Evolutionary conservation across 2,329 filamentous ascomycete species (phyloP).

Genomic region (Arthrobotrys iridis): DNA sequence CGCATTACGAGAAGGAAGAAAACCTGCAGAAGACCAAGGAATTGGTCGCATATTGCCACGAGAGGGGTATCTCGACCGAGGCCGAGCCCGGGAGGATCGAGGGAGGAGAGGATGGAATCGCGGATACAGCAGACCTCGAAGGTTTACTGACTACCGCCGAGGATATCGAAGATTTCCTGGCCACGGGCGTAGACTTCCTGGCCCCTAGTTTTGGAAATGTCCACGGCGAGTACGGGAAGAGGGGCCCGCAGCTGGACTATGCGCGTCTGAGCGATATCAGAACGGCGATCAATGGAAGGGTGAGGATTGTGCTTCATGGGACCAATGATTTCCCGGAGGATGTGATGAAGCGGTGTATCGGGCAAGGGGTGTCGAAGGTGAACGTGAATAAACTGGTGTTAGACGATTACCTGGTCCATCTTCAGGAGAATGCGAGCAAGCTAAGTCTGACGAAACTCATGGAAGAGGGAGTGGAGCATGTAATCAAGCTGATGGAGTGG

Average conservation of each 20-base stretch:
- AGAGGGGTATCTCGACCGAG: conserved; percentile 73
- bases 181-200: conserved; percentile 76
- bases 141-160: conserved; percentile 74
- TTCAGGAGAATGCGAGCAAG: conserved; percentile 62
- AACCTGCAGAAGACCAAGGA: conserved; percentile 73
- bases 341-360: conserved; percentile 67
- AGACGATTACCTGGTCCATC: conserved; percentile 63
- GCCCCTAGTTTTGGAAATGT: conserved; percentile 81
- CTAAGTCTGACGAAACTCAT: conserved; percentile 62
- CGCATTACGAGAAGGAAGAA: conserved; percentile 75
- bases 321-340: conserved; percentile 68
- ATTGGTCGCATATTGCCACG: conserved; percentile 72
- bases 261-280: conserved; percentile 64
- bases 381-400: conserved; percentile 69
- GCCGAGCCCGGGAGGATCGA: conserved; percentile 78
- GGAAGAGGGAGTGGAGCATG: conserved; percentile 63
- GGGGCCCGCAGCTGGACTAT: conserved; percentile 72
- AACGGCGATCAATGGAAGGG: conserved; percentile 61
- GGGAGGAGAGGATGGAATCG: conserved; percentile 78
- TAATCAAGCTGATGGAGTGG: conserved; percentile 62
- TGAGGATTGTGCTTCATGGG: conserved; percentile 68
- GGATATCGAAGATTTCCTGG: conserved; percentile 75
- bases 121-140: conserved; percentile 72
- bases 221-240: conserved; percentile 76
- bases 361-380: conserved; percentile 67